phyloP scores from a whole-genome alignment of 331 rosid genomes.

The Quercus lobata region DNA sequence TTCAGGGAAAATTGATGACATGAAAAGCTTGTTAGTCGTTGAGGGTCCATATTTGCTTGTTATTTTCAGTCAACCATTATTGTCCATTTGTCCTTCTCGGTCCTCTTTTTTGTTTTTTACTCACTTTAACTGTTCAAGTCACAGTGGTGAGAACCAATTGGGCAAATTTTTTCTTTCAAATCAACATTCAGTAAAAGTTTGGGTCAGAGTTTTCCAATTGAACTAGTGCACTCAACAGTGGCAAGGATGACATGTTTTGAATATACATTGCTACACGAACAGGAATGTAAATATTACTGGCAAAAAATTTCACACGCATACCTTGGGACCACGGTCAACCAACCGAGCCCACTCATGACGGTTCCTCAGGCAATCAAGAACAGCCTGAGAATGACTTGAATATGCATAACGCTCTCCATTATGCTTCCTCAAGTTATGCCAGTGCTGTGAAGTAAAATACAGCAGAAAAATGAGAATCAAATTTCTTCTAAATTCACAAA shows the following conservation, averaged over 20 bases:
- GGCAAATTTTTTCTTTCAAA: neutral
- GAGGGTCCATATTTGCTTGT: no score
- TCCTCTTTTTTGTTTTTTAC: no score
- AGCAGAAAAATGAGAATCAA: slow-evolving; percentile 1
- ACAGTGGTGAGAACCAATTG: no score
- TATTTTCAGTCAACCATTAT: no score
- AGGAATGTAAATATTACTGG: neutral
- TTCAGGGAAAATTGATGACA: neutral
- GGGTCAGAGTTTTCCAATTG: neutral
- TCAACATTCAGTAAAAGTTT: neutral
- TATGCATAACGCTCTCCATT: slow-evolving; percentile 99
- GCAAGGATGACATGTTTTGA: neutral
- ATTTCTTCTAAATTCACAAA: neutral
- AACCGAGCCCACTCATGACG: slow-evolving; percentile 95
- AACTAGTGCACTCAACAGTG: neutral
- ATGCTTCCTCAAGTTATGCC: slow-evolving; percentile 96
- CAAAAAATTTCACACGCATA: slow-evolving; percentile 25
- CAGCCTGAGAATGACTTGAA: slow-evolving; percentile 97
- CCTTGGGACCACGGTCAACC: slow-evolving; percentile 99
- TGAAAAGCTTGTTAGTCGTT: neutral
- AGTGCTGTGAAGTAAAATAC: slow-evolving; percentile 60
- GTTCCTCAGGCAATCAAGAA: slow-evolving; percentile 95
- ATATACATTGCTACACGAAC: neutral
- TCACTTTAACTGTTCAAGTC: no score
- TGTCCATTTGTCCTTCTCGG: no score